These are phyloP conservation scores for Pochonia chlamydosporia DNA, from an alignment of 2,329 filamentous ascomycete species.

Conservation along the genomic window DNA sequence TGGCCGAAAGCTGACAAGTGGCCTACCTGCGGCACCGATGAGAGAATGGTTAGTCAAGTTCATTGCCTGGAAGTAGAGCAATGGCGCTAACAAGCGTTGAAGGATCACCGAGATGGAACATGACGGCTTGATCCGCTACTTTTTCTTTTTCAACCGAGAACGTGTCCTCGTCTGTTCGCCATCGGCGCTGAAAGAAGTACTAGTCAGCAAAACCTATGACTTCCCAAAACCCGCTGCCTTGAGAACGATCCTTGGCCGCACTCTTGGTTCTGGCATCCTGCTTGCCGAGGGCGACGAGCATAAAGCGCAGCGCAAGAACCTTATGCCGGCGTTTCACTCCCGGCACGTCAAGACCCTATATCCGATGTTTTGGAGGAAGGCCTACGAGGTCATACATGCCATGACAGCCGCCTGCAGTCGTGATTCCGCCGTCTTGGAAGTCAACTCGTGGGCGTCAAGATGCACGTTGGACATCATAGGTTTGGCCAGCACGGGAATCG, in stretches of 20 bases:
- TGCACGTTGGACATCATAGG: slow-evolving; percentile 73
- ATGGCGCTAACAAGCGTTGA: too few species aligned
- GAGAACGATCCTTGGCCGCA: slow-evolving; percentile 50
- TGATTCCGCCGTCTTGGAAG: slow-evolving; percentile 44
- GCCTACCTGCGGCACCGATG: too few species aligned
- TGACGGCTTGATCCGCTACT: slow-evolving; percentile 64
- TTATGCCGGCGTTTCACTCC: slow-evolving; percentile 78
- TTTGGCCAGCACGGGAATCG: slow-evolving; percentile 62
- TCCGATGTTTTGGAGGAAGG: slow-evolving; percentile 77
- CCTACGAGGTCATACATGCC: slow-evolving; percentile 57
- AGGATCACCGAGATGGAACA: slow-evolving; percentile 60
- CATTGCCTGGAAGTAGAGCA: too few species aligned
- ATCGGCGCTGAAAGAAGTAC: slow-evolving; percentile 63
- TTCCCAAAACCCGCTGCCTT: slow-evolving; percentile 58
- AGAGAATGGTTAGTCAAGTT: too few species aligned
- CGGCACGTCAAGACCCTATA: slow-evolving; percentile 81
- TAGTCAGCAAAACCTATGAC: slow-evolving; percentile 63
- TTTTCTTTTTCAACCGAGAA: slow-evolving; percentile 56
- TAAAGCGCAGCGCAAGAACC: slow-evolving; percentile 70
- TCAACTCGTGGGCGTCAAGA: slow-evolving; percentile 58
- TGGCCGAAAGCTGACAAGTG: too few species aligned
- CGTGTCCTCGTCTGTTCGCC: slow-evolving; percentile 55
- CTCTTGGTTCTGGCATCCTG: slow-evolving; percentile 67
- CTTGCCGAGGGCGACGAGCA: slow-evolving; percentile 87
- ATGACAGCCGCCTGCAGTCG: slow-evolving; percentile 42